These are phyloP conservation scores for Crithidia mellificae DNA, from an alignment of 208 protist species.

Conservation along the genomic window DNA sequence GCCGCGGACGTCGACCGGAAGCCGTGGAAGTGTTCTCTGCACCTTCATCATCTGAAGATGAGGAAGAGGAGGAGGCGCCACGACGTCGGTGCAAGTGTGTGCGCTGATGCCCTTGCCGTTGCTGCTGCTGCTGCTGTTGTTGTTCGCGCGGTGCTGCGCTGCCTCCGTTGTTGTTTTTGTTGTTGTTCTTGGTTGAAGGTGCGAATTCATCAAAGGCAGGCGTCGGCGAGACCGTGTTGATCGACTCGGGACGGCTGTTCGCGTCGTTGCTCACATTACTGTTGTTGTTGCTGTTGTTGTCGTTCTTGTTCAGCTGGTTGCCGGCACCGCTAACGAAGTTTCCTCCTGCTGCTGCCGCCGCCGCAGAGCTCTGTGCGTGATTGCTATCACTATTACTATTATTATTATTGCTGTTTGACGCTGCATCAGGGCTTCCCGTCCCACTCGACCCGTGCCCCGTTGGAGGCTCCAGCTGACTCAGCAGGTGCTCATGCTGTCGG, in stretches of 20 bases:
- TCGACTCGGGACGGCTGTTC: neutral
- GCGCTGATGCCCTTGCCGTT: too few relatives aligned
- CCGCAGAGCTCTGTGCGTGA: too few relatives aligned
- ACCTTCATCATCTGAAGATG: too few relatives aligned
- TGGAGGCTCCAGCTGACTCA: neutral
- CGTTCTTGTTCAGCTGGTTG: neutral
- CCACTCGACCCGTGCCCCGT: neutral
- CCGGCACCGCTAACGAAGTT: neutral
- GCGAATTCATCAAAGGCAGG: conserved; percentile 1
- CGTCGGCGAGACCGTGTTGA: neutral
- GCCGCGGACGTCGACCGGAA: too few relatives aligned
- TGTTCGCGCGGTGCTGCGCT: too few relatives aligned
- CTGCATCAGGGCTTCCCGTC: neutral
- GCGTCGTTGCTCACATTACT: too few relatives aligned
- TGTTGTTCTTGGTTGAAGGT: neutral
- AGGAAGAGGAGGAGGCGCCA: too few relatives aligned
- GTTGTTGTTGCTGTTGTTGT: neutral
- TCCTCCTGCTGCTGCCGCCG: neutral
- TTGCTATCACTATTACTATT: too few relatives aligned
- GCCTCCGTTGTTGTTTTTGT: neutral
- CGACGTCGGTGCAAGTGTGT: too few relatives aligned
- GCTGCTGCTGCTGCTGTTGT: neutral
- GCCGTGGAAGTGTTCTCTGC: too few relatives aligned
- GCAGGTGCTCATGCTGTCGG: conserved; percentile 1
- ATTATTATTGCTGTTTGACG: neutral